Percentiles rank a stretch among this genome's conserved stretches.
phyloP scores from a whole-genome alignment of 2,329 filamentous ascomycete species.

The Emergomyces africanus region DNA sequence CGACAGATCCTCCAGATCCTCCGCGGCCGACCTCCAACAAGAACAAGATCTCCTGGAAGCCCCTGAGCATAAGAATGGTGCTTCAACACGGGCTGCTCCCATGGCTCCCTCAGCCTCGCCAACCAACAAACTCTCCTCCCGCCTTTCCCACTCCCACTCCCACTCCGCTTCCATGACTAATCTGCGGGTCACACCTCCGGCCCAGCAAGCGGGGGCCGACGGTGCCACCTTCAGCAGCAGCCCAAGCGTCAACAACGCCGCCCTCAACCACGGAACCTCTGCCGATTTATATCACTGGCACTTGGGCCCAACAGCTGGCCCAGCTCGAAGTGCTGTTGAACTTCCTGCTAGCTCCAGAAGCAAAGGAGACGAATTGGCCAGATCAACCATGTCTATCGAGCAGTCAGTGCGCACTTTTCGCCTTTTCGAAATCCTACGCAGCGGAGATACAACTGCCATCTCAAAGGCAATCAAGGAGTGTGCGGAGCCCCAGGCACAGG shows the following conservation, averaged over 20 bases:
- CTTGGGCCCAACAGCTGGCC: not conserved
- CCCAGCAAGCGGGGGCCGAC: conserved; percentile 19
- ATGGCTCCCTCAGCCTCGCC: conserved; percentile 17
- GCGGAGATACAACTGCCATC: conserved; percentile 81
- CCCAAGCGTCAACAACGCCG: not conserved
- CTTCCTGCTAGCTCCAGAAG: conserved; percentile 9
- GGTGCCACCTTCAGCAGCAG: conserved; percentile 4
- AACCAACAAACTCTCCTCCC: conserved; percentile 10
- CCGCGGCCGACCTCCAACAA: conserved; percentile 25
- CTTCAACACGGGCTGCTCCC: conserved; percentile 14
- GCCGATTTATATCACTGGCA: not conserved
- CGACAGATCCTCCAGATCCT: conserved; percentile 25
- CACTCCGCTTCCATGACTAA: conserved; percentile 18
- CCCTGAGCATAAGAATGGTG: conserved; percentile 12
- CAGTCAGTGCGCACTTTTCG: conserved; percentile 91
- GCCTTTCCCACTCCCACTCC: conserved; percentile 13
- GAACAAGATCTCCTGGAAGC: conserved; percentile 13
- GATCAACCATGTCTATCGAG: conserved; percentile 51
- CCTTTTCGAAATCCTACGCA: conserved; percentile 82
- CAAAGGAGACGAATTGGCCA: conserved; percentile 16
- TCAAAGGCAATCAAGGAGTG: conserved; percentile 61
- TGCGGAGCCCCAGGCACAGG: conserved; percentile 38
- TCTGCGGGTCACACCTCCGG: conserved; percentile 17
- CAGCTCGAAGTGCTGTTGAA: not conserved
- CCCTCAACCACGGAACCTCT: conserved; percentile 11